Evolutionary conservation across 2,329 filamentous ascomycete genomes (phyloP).

Genomic region (Orbilia quercus): DNA sequence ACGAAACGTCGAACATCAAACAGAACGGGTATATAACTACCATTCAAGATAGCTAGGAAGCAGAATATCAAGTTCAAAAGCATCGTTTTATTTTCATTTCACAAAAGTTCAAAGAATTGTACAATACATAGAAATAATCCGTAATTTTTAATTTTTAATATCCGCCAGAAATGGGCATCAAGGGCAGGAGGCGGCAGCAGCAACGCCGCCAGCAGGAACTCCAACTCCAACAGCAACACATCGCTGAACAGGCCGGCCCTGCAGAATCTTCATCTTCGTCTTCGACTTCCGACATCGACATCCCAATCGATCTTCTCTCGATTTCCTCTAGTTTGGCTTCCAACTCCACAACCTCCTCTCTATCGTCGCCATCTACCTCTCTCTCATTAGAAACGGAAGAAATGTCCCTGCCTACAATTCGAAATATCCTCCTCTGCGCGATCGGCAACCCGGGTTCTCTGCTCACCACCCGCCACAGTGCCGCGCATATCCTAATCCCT

Average conservation of each 20-base stretch:
- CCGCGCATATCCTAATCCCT: constrained; percentile 81
- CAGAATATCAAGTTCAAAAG: neutral
- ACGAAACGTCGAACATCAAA: neutral
- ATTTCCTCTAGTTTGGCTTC: neutral
- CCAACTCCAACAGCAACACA: constrained; percentile 34
- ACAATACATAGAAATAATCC: constrained; percentile 2
- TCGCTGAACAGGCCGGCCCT: constrained; percentile 12
- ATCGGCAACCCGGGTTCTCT: constrained; percentile 81
- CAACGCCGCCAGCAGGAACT: constrained; percentile 46
- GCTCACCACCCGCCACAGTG: constrained; percentile 82
- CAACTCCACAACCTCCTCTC: constrained; percentile 12
- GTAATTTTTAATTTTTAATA: constrained; percentile 30
- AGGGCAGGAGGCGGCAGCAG: constrained; percentile 40
- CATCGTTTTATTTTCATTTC: neutral
- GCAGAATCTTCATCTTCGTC: constrained; percentile 47
- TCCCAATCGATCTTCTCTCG: neutral
- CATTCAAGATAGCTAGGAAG: neutral
- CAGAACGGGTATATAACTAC: neutral
- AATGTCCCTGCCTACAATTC: constrained; percentile 9
- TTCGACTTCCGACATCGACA: no score
- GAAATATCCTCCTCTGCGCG: constrained; percentile 80
- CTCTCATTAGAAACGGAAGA: constrained; percentile 2
- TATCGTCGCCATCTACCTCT: constrained; percentile 11
- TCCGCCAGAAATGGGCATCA: constrained; percentile 53
- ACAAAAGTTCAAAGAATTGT: neutral